Percentiles rank a stretch among this genome's conserved stretches.
Evolutionary conservation across 805 yeast genomes (phyloP).

Genomic region (Saturnispora zaruensis): DNA sequence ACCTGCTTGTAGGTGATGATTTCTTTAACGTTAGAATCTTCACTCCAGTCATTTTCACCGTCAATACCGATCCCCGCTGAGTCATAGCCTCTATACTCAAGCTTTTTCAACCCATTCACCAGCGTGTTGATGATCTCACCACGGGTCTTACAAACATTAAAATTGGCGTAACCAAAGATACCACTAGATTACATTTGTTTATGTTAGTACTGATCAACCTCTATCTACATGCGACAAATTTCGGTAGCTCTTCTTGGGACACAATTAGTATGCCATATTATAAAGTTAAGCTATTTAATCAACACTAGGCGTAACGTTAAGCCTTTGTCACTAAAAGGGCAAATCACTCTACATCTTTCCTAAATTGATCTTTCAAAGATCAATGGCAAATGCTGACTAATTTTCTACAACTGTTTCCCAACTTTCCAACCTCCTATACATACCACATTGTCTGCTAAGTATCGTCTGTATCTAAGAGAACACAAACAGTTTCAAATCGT

Average conservation of each 20-base stretch:
- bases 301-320: neutral
- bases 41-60: constrained; percentile 51
- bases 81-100: constrained; percentile 98
- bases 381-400: neutral
- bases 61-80: constrained; percentile 95
- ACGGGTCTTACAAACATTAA: constrained; percentile 81
- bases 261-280: no score
- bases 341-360: neutral
- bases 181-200: constrained; percentile 44
- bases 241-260: neutral
- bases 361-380: neutral
- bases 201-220: neutral
- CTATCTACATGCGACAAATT: no score
- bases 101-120: constrained; percentile 72
- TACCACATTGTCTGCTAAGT: neutral
- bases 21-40: constrained; percentile 39
- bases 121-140: constrained; percentile 88
- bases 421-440: neutral
- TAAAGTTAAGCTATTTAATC: no score
- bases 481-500: neutral
- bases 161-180: constrained; percentile 96
- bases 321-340: neutral
- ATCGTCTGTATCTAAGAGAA: neutral
- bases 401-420: neutral
- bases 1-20: constrained; percentile 71